phyloP scores from a whole-genome alignment of 2,329 filamentous ascomycete species.

The Ophiostoma sp. region DNA sequence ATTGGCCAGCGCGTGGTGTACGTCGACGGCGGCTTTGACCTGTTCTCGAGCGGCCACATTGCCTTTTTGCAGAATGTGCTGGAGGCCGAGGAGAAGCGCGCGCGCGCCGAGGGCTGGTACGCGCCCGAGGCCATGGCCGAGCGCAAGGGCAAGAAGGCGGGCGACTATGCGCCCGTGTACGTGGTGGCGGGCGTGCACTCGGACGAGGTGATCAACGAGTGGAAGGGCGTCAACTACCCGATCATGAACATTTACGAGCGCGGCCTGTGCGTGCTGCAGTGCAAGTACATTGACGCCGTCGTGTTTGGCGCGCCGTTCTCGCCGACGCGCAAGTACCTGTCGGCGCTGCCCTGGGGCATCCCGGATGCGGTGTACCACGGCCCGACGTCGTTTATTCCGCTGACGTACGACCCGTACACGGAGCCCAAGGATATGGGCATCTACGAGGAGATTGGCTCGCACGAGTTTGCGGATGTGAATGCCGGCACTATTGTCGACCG shows the following conservation, averaged over 20 bases:
- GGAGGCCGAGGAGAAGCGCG: slow-evolving; percentile 65
- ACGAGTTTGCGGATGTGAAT: slow-evolving; percentile 82
- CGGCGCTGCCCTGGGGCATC: slow-evolving; percentile 64
- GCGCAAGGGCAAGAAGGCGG: slow-evolving; percentile 53
- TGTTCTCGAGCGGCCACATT: slow-evolving; percentile 96
- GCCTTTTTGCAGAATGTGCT: slow-evolving; percentile 81
- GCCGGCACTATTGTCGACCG: slow-evolving; percentile 85
- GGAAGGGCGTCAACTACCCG: slow-evolving; percentile 97
- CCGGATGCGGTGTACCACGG: slow-evolving; percentile 89
- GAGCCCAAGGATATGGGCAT: slow-evolving; percentile 78
- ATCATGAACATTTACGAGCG: slow-evolving; percentile 99
- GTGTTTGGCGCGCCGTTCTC: slow-evolving; percentile 88
- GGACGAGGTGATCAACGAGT: slow-evolving; percentile 89
- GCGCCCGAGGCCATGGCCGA: slow-evolving; percentile 57
- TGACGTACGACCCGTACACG: slow-evolving; percentile 73
- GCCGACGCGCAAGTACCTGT: slow-evolving; percentile 73
- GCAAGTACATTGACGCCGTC: slow-evolving; percentile 83
- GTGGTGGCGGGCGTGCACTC: slow-evolving; percentile 93
- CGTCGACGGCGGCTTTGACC: slow-evolving; percentile 92
- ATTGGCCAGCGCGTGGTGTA: slow-evolving; percentile 84
- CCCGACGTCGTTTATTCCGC: slow-evolving; percentile 83
- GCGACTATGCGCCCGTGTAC: slow-evolving; percentile 77
- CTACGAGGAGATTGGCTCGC: slow-evolving; percentile 70
- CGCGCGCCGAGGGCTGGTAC: slow-evolving; percentile 67
- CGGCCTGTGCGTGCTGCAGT: slow-evolving; percentile 90